Percentiles rank a stretch among this genome's conserved stretches.
phyloP scores from a whole-genome alignment of 176 grass and related monocot species.

The Aechmea fasciata region DNA sequence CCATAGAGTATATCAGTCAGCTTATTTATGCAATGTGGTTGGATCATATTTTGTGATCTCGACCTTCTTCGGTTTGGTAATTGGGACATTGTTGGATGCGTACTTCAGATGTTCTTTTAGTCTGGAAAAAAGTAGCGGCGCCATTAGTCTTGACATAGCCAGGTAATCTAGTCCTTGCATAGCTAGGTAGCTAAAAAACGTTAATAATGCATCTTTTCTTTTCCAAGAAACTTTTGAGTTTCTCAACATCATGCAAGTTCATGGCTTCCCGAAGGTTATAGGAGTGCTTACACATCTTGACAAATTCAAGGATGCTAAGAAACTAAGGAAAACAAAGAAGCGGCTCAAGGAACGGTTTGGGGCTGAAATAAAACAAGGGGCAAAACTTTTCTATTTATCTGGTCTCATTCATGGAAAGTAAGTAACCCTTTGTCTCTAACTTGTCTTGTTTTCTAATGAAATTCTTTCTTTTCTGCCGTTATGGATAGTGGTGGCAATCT shows the following conservation, averaged over 20 bases:
- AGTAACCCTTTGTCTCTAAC: constrained; percentile 18
- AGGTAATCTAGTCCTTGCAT: too few relatives aligned
- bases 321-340: constrained; percentile 91
- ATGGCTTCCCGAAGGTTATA: constrained; percentile 97
- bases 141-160: too few relatives aligned
- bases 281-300: constrained; percentile 95
- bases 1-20: not conserved
- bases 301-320: constrained; percentile 92
- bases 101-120: too few relatives aligned
- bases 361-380: constrained; percentile 84
- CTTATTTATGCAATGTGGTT: not conserved
- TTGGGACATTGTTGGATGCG: not conserved
- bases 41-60: too few relatives aligned
- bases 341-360: constrained; percentile 90
- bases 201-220: constrained; percentile 20
- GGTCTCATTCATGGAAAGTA: constrained; percentile 90
- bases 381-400: constrained; percentile 94
- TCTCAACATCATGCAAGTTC: constrained; percentile 95
- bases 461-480: not conserved
- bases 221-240: constrained; percentile 95
- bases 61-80: too few relatives aligned
- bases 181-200: too few relatives aligned
- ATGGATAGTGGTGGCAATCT: too few relatives aligned
- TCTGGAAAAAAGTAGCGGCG: too few relatives aligned
- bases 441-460: not conserved